A percentile compares a stretch with the other conserved stretches of the same genome.
These are phyloP conservation scores for Pseudogymnoascus sp. DNA, from an alignment of 2,329 filamentous ascomycete species.

Conservation along the genomic window DNA sequence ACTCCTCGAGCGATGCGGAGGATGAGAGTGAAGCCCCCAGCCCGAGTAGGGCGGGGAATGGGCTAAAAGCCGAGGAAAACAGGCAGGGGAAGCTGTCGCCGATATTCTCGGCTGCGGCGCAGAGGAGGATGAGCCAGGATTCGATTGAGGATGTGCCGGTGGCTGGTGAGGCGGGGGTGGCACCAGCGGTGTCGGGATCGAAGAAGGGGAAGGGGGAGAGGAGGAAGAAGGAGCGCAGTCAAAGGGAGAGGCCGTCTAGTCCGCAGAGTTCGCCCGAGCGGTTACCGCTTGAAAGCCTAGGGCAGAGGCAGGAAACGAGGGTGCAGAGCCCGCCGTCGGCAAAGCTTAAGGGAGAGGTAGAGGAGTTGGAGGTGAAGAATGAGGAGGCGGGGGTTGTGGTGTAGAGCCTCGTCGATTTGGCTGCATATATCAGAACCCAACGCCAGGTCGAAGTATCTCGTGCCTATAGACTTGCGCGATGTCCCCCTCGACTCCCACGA, in stretches of 20 bases:
- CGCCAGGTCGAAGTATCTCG: not conserved
- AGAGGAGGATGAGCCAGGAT: not conserved
- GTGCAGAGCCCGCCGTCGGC: not conserved
- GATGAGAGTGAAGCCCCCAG: not conserved
- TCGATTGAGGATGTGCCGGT: conserved; percentile 3
- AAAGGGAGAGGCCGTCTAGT: not conserved
- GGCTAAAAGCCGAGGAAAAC: not conserved
- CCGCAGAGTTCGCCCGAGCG: not conserved
- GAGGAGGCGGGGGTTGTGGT: not conserved
- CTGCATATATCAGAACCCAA: not conserved
- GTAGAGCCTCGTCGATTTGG: not conserved
- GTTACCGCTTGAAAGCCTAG: not conserved
- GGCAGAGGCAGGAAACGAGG: not conserved
- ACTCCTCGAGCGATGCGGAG: not conserved
- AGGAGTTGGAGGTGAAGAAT: not conserved
- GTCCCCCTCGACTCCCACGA: not conserved
- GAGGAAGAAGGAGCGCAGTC: not conserved
- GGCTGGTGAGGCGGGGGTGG: not conserved
- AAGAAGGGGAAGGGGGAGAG: not conserved
- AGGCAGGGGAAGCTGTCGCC: conserved; percentile 2
- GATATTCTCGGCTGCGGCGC: not conserved
- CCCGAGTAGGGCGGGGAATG: not conserved
- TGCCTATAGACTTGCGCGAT: not conserved
- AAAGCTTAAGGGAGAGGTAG: not conserved
- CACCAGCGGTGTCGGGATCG: not conserved